These are phyloP conservation scores for Globisporangium spinosum DNA, from an alignment of 352 stramenopile genomes.

Conservation along the genomic window DNA sequence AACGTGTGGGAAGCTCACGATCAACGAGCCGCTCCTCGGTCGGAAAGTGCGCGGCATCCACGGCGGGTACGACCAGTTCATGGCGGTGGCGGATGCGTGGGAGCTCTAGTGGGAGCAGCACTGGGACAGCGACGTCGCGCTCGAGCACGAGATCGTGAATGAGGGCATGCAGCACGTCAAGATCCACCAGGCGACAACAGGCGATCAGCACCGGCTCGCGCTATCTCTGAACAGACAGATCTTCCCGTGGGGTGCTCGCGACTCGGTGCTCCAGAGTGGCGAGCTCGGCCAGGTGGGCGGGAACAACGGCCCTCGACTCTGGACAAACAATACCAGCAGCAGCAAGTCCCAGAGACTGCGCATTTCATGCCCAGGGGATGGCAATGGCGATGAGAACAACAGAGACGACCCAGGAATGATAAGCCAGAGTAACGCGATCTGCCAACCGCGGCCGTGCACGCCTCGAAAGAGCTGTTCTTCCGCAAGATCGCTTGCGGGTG, in stretches of 20 bases:
- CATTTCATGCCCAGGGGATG: constrained; percentile 12
- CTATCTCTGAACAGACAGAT: constrained; percentile 59
- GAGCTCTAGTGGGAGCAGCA: constrained; percentile 41
- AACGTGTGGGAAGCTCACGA: constrained; percentile 24
- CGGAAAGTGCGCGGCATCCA: constrained; percentile 52
- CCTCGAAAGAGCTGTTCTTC: constrained; percentile 48
- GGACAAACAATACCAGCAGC: constrained; percentile 8
- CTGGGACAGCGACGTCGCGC: constrained; percentile 9
- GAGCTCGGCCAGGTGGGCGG: constrained; percentile 38
- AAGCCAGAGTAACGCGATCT: constrained; percentile 18
- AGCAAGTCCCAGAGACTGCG: constrained; percentile 15
- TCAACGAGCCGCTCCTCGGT: constrained; percentile 34
- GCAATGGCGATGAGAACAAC: constrained; percentile 12
- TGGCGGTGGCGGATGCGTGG: constrained; percentile 51
- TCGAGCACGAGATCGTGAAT: constrained; percentile 34
- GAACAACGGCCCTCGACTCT: constrained; percentile 8
- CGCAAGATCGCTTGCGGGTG: constrained; percentile 62
- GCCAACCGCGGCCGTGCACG: constrained; percentile 31
- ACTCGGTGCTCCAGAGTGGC: constrained; percentile 25
- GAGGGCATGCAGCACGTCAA: constrained; percentile 42
- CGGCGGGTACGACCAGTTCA: constrained; percentile 42
- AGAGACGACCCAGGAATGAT: background rate
- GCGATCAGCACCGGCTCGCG: constrained; percentile 50
- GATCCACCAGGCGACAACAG: constrained; percentile 49
- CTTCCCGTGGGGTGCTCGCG: constrained; percentile 53